A percentile compares a stretch with the other conserved stretches of the same genome.
Conservation (phyloP, 192 early-diverging fungal genomes). For the Backusella westeae region DNA sequence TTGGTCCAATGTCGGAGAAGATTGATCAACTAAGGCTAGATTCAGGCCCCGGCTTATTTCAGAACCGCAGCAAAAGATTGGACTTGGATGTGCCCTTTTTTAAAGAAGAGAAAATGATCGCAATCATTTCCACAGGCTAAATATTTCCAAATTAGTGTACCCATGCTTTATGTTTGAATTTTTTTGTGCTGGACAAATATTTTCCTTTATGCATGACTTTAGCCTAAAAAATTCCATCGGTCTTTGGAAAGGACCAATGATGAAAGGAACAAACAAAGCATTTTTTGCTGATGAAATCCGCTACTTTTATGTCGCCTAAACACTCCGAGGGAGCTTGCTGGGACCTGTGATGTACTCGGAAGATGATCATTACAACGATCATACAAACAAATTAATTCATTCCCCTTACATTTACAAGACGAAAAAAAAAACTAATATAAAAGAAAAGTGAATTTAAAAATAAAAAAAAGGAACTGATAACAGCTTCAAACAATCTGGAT, state of each 20-base stretch:
- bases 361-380: not conserved
- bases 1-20: not conserved
- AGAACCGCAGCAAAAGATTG: not conserved
- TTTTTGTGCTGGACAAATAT: not conserved
- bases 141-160: not conserved
- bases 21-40: not conserved
- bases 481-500: not conserved
- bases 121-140: not conserved
- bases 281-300: not conserved
- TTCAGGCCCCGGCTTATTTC: slow-evolving; percentile 1
- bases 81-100: not conserved
- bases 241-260: not conserved
- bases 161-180: not conserved
- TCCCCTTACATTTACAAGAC: not conserved
- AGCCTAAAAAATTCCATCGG: not conserved
- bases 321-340: not conserved
- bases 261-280: not conserved
- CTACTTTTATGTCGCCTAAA: not conserved
- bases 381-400: not conserved
- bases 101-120: not conserved
- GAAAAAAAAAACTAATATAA: not conserved
- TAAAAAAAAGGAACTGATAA: not conserved
- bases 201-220: not conserved
- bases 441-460: not conserved
- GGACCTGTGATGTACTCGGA: not conserved